Evolutionary conservation across 768 basidiomycete species (phyloP).

Genomic region (Asterophora lycoperdoides): DNA sequence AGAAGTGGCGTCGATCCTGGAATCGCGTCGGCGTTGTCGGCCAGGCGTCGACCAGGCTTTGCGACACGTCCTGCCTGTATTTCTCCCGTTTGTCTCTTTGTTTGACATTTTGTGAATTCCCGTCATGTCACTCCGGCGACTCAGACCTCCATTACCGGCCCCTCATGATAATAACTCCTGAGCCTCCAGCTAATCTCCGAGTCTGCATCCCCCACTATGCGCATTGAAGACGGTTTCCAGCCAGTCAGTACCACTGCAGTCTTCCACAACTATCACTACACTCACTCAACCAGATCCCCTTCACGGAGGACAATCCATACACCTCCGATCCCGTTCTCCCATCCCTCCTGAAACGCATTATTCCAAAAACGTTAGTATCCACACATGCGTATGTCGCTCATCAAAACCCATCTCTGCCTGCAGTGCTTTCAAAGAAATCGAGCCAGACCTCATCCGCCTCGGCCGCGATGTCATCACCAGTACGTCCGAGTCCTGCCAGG

Average conservation of each 20-base stretch:
- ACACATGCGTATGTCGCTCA: too few species aligned
- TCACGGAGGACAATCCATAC: slow-evolving; percentile 57
- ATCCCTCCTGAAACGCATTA: slow-evolving; percentile 49
- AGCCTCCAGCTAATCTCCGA: too few species aligned
- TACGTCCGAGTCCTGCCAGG: too few species aligned
- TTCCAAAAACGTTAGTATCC: slow-evolving; percentile 39
- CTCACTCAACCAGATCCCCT: slow-evolving; percentile 37
- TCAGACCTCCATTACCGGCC: background rate
- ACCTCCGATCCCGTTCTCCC: slow-evolving; percentile 60
- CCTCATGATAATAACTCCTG: slow-evolving; percentile 3
- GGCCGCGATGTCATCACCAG: slow-evolving; percentile 53
- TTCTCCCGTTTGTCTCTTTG: background rate
- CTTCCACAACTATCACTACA: background rate
- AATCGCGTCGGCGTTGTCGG: too few species aligned
- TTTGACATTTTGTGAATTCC: slow-evolving; percentile 5
- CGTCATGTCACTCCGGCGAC: background rate
- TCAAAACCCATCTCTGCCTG: background rate
- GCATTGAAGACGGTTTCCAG: slow-evolving; percentile 65
- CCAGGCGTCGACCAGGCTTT: slow-evolving; percentile 2
- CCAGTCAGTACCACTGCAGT: slow-evolving; percentile 30
- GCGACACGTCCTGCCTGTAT: background rate
- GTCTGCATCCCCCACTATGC: slow-evolving; percentile 39
- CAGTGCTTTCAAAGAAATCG: slow-evolving; percentile 47
- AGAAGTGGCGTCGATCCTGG: too few species aligned
- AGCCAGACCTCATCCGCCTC: slow-evolving; percentile 55